Evolutionary conservation across 192 early-diverging fungal species (phyloP).

Genomic region (Phlyctochytrium arcticum): DNA sequence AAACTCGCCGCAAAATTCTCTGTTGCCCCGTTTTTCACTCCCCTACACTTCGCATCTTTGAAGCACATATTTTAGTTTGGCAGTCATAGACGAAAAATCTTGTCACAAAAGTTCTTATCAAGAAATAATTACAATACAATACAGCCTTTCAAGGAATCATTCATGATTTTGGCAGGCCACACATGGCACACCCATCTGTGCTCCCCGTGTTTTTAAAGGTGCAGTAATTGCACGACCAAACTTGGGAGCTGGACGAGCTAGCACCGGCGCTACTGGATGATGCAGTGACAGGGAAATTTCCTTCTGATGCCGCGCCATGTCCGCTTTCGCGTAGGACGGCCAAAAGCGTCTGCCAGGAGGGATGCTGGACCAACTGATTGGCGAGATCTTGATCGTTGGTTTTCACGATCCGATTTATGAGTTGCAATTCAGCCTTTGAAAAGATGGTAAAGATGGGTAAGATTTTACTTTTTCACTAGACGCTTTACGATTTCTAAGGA

Average conservation of each 20-base stretch:
- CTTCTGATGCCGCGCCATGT: neutral
- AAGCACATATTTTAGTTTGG: too few relatives aligned
- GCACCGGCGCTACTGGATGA: slow-evolving; percentile 23
- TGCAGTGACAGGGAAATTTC: neutral
- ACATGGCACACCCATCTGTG: slow-evolving; percentile 73
- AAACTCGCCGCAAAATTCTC: too few relatives aligned
- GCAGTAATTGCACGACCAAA: slow-evolving; percentile 70
- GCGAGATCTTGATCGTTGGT: slow-evolving; percentile 20
- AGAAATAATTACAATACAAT: too few relatives aligned
- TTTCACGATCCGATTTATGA: slow-evolving; percentile 12
- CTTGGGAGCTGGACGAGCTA: slow-evolving; percentile 29
- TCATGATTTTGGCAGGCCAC: slow-evolving; percentile 70
- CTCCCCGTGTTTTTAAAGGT: slow-evolving; percentile 68
- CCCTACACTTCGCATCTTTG: too few relatives aligned
- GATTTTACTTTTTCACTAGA: neutral
- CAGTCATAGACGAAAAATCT: too few relatives aligned
- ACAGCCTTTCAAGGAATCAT: too few relatives aligned
- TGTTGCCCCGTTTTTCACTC: too few relatives aligned
- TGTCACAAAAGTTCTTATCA: too few relatives aligned
- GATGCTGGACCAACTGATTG: slow-evolving; percentile 51
- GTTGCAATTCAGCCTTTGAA: slow-evolving; percentile 23
- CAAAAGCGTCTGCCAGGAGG: slow-evolving; percentile 70
- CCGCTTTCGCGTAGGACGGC: slow-evolving; percentile 48
- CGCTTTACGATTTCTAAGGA: too few relatives aligned
- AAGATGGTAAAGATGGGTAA: neutral